A percentile compares a stretch with the other conserved stretches of the same genome.
These are phyloP conservation scores for Solanum hybrid DNA, from an alignment of 305 asterid species.

Conservation along the genomic window DNA sequence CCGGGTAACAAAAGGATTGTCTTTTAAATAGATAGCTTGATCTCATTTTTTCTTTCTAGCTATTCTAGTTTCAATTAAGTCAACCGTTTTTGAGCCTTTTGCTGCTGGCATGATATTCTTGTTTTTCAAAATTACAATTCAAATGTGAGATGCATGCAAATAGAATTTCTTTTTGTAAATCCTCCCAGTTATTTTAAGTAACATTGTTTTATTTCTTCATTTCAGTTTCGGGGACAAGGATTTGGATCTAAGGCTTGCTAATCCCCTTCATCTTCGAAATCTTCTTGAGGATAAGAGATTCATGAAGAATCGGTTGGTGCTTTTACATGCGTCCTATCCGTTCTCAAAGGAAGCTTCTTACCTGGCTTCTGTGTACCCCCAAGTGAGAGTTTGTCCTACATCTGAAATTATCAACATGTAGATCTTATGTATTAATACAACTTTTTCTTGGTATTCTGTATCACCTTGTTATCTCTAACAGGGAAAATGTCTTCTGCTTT, in stretches of 20 bases:
- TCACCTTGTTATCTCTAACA: neutral
- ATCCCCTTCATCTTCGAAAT: constrained; percentile 88
- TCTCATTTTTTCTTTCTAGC: neutral
- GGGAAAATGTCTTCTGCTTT: constrained; percentile 5
- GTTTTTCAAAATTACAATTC: neutral
- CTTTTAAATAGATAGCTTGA: neutral
- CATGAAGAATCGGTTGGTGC: constrained; percentile 55
- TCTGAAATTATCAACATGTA: neutral
- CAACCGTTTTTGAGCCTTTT: neutral
- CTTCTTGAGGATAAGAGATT: constrained; percentile 85
- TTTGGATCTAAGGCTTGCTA: constrained; percentile 80
- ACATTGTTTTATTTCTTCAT: constrained; percentile 8
- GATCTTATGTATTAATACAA: neutral
- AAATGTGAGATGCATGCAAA: neutral
- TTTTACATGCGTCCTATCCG: constrained; percentile 91
- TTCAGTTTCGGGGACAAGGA: constrained; percentile 85
- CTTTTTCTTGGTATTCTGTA: too few species aligned
- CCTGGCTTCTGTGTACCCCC: constrained; percentile 85
- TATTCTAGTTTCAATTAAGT: neutral
- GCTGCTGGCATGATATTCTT: neutral
- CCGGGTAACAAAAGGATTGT: constrained; percentile 50
- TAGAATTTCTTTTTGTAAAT: neutral
- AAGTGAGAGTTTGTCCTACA: constrained; percentile 25
- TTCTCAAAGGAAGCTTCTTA: constrained; percentile 90
- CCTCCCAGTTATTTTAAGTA: neutral